phyloP scores from a whole-genome alignment of 352 stramenopile genomes.

The Aphanomyces stellatus region DNA sequence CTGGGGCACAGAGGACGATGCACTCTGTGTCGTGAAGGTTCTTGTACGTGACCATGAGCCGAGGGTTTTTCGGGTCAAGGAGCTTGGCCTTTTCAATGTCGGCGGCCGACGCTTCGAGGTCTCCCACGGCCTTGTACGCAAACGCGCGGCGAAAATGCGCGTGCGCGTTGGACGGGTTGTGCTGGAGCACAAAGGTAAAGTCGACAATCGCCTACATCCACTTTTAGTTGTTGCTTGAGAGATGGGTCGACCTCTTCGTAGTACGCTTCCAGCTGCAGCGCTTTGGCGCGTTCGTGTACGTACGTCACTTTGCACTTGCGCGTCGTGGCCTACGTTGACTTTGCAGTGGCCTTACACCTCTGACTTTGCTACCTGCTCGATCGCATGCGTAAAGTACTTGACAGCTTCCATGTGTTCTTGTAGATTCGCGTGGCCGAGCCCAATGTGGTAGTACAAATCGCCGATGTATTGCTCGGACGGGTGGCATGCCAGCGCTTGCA shows the following conservation, averaged over 20 bases:
- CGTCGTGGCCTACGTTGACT: background rate
- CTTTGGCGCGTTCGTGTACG: conserved; percentile 70
- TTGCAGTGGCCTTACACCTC: background rate
- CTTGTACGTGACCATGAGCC: conserved; percentile 75
- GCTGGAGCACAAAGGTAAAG: conserved; percentile 55
- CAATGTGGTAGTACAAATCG: conserved; percentile 68
- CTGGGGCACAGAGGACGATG: conserved; percentile 53
- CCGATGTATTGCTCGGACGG: conserved; percentile 30
- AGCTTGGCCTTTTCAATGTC: conserved; percentile 67
- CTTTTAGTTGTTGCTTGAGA: no score
- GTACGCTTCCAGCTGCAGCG: conserved; percentile 60
- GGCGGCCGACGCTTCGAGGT: conserved; percentile 39
- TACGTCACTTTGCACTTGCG: conserved; percentile 29
- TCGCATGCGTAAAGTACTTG: conserved; percentile 51
- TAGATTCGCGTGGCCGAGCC: conserved; percentile 44
- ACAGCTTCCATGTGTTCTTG: conserved; percentile 49
- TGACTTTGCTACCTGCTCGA: conserved; percentile 9
- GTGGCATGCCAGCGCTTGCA: conserved; percentile 27
- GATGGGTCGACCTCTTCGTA: conserved; percentile 36
- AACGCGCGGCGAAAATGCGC: conserved; percentile 78
- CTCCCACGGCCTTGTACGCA: conserved; percentile 48
- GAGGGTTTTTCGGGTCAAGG: conserved; percentile 53
- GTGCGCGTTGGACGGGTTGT: conserved; percentile 73
- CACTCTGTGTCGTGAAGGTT: conserved; percentile 61
- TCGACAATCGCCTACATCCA: conserved; percentile 46